Conservation (phyloP, 129 eudicot genomes). For the Artemisia tridentata region DNA sequence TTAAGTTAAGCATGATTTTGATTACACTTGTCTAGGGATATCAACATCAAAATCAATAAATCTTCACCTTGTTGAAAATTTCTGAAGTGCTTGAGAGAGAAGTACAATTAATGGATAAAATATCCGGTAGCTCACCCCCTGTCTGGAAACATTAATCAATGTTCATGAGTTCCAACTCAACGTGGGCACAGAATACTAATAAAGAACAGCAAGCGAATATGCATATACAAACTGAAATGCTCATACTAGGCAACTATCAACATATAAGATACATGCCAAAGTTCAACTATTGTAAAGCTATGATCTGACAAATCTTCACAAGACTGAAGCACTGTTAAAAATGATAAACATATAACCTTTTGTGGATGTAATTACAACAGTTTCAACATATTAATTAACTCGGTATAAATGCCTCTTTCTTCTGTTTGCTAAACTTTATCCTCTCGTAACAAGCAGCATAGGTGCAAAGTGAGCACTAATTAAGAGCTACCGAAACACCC, state of each 20-base stretch:
- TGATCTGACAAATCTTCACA: neutral
- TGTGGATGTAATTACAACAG: neutral
- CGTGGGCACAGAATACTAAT: neutral
- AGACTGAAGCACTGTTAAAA: neutral
- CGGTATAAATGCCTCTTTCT: neutral
- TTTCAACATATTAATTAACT: neutral
- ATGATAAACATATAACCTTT: neutral
- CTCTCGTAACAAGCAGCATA: too few relatives aligned
- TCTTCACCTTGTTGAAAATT: slow-evolving; percentile 55
- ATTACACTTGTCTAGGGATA: slow-evolving; percentile 12
- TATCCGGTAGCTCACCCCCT: slow-evolving; percentile 45
- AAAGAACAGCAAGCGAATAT: neutral
- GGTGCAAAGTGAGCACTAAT: neutral
- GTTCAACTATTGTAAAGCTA: neutral
- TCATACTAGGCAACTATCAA: neutral
- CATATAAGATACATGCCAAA: slow-evolving; percentile 1
- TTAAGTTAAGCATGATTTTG: slow-evolving; percentile 9
- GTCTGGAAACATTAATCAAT: slow-evolving; percentile 43
- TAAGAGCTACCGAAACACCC: neutral
- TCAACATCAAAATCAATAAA: neutral
- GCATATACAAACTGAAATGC: neutral
- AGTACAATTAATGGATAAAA: slow-evolving; percentile 19
- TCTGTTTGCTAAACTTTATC: neutral
- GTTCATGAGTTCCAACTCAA: slow-evolving; percentile 11
- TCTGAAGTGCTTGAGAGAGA: slow-evolving; percentile 38